Evolutionary conservation across 2,329 filamentous ascomycete genomes (phyloP).

Genomic region (Kalmusia sp.): DNA sequence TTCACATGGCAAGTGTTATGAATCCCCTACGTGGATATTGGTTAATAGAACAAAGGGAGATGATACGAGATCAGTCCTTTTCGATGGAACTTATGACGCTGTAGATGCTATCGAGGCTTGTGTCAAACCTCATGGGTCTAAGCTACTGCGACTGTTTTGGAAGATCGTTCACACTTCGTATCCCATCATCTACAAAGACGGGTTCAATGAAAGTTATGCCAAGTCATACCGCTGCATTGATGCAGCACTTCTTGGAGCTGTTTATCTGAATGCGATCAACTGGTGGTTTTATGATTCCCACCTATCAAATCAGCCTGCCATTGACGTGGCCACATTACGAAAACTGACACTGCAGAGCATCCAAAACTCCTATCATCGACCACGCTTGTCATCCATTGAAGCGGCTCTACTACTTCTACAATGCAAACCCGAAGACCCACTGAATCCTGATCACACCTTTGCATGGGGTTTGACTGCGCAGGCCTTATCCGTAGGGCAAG

Average conservation of each 20-base stretch:
- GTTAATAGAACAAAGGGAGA: neutral
- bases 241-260: neutral
- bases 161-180: neutral
- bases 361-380: neutral
- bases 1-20: slow-evolving; percentile 12
- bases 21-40: neutral
- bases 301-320: neutral
- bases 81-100: neutral
- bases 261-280: slow-evolving; percentile 3
- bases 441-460: neutral
- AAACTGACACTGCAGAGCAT: neutral
- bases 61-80: neutral
- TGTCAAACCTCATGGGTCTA: neutral
- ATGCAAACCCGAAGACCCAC: neutral
- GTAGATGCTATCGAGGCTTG: neutral
- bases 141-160: neutral
- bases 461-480: slow-evolving; percentile 3
- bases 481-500: neutral
- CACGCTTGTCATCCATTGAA: neutral
- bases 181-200: slow-evolving; percentile 4
- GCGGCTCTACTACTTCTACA: slow-evolving; percentile 5
- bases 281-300: slow-evolving; percentile 3
- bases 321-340: neutral
- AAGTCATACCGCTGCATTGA: neutral
- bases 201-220: slow-evolving; percentile 1